Conservation (phyloP, 768 basidiomycete species). For the Pleurotus giganteus region DNA sequence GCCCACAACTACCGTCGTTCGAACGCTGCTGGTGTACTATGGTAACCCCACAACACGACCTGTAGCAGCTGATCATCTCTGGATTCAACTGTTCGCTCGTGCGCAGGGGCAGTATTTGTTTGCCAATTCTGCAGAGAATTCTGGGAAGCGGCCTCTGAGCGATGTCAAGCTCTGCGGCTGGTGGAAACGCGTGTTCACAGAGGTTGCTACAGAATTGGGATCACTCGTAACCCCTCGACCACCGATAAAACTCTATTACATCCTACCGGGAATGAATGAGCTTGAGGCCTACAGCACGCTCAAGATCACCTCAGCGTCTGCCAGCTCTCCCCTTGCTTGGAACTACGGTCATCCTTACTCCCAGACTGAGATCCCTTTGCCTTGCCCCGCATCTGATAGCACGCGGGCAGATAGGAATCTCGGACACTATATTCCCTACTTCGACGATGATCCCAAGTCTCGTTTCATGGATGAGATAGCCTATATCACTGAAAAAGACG, state of each 20-base stretch:
- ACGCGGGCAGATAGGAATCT: slow-evolving; percentile 39
- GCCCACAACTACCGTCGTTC: slow-evolving; percentile 69
- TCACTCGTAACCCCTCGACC: slow-evolving; percentile 25
- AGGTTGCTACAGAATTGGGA: slow-evolving; percentile 45
- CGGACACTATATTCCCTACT: slow-evolving; percentile 79
- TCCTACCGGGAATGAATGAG: slow-evolving; percentile 69
- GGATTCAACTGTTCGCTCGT: slow-evolving; percentile 89
- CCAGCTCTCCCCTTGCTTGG: slow-evolving; percentile 42
- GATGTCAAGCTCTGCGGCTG: slow-evolving; percentile 85
- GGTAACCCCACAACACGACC: slow-evolving; percentile 63
- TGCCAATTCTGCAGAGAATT: slow-evolving; percentile 74
- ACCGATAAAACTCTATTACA: slow-evolving; percentile 46
- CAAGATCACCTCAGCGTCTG: slow-evolving; percentile 29
- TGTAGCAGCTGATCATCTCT: slow-evolving; percentile 51
- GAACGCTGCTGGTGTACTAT: slow-evolving; percentile 63
- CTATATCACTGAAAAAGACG: slow-evolving; percentile 59
- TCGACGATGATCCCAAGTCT: slow-evolving; percentile 97
- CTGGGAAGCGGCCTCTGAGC: slow-evolving; percentile 68
- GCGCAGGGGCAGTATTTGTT: slow-evolving; percentile 93
- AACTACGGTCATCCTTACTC: slow-evolving; percentile 79
- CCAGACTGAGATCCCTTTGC: slow-evolving; percentile 46
- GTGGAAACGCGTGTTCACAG: slow-evolving; percentile 82
- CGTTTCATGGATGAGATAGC: slow-evolving; percentile 92
- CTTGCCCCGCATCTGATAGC: slow-evolving; percentile 32
- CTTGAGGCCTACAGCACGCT: slow-evolving; percentile 65